These are phyloP conservation scores for Gossypium schwendimanii DNA, from an alignment of 441 rosid genomes.

Conservation along the genomic window DNA sequence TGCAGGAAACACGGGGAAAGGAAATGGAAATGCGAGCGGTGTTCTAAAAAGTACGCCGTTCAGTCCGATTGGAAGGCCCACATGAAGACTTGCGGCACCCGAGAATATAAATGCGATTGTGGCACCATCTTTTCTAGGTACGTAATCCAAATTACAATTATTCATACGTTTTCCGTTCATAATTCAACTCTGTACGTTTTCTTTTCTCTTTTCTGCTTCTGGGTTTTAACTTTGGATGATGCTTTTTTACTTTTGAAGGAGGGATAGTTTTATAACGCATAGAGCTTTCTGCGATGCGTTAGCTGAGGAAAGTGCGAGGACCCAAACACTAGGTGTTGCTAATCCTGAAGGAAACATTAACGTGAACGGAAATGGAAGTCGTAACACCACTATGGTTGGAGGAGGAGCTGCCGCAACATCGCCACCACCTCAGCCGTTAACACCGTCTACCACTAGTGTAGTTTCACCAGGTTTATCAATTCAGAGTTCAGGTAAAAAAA, in stretches of 20 bases:
- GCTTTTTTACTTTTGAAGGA: conserved; percentile 27
- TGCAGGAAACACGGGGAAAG: conserved; percentile 71
- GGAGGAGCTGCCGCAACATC: conserved; percentile 32
- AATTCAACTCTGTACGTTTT: neutral
- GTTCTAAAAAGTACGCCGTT: conserved; percentile 70
- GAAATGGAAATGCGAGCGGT: conserved; percentile 71
- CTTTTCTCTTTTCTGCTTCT: neutral
- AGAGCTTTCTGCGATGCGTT: conserved; percentile 68
- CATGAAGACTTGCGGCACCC: conserved; percentile 65
- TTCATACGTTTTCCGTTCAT: neutral
- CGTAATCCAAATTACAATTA: neutral
- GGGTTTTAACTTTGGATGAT: neutral
- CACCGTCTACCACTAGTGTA: conserved; percentile 46
- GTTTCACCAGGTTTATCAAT: conserved; percentile 55
- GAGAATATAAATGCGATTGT: conserved; percentile 67
- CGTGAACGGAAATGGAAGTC: neutral
- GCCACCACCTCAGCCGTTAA: conserved; percentile 51
- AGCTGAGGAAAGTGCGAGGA: conserved; percentile 57
- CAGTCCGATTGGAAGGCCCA: conserved; percentile 81
- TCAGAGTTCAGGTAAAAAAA: conserved; percentile 50
- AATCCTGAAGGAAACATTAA: neutral
- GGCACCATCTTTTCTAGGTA: conserved; percentile 69
- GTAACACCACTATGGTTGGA: conserved; percentile 10
- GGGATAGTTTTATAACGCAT: conserved; percentile 70
- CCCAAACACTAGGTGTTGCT: conserved; percentile 16